Percentiles rank a stretch among this genome's conserved stretches.
phyloP scores from a whole-genome alignment of 768 basidiomycete genomes.

The Suillus clintonianus region DNA sequence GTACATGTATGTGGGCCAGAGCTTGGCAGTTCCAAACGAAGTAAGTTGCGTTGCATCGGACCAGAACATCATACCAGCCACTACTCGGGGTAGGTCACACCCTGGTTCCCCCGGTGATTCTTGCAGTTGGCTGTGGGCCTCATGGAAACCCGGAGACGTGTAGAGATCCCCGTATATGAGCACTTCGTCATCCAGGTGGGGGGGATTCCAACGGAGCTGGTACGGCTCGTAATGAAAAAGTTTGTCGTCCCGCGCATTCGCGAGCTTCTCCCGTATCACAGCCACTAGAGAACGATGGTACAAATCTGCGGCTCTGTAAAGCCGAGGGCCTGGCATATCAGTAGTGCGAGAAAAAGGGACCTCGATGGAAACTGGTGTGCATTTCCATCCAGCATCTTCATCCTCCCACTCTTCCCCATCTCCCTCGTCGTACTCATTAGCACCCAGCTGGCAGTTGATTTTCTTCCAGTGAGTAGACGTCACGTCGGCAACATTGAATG shows the following conservation, averaged over 20 bases:
- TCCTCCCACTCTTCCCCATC: constrained; percentile 6
- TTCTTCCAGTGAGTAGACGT: neutral
- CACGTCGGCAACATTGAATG: constrained; percentile 6
- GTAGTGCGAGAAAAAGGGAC: constrained; percentile 9
- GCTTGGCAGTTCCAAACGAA: constrained; percentile 26
- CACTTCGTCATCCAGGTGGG: neutral
- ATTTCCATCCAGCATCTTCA: constrained; percentile 16
- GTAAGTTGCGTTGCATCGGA: constrained; percentile 35
- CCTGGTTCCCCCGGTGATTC: constrained; percentile 17
- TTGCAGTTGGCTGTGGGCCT: constrained; percentile 16
- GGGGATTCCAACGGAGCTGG: constrained; percentile 14
- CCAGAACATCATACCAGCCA: constrained; percentile 30
- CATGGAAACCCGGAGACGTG: constrained; percentile 11
- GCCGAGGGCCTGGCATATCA: constrained; percentile 2
- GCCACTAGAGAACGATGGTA: constrained; percentile 16
- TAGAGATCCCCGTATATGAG: constrained; percentile 16
- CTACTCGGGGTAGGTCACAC: constrained; percentile 15
- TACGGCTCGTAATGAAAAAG: constrained; percentile 19
- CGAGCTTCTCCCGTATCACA: constrained; percentile 18
- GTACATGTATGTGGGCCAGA: constrained; percentile 28
- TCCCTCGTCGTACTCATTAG: neutral
- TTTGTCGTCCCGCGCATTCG: constrained; percentile 1
- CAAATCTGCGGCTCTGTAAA: constrained; percentile 9
- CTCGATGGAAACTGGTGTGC: constrained; percentile 7
- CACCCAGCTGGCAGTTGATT: neutral